Conservation (phyloP, 768 basidiomycete species). For the Boletus tylopilopsis region DNA sequence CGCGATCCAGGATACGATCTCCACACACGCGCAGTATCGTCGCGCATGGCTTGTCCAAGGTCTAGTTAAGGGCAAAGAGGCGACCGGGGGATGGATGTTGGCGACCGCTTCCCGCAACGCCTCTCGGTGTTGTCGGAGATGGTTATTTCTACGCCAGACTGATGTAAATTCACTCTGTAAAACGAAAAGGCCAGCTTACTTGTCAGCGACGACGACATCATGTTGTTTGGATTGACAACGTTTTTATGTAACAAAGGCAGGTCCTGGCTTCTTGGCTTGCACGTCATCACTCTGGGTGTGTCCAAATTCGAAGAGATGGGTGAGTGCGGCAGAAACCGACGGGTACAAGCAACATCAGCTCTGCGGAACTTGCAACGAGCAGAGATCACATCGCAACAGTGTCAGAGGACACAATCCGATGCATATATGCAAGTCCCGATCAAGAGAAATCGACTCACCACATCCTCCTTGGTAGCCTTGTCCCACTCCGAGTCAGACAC, state of each 20-base stretch:
- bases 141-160: conserved; percentile 72
- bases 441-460: no score
- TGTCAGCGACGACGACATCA: conserved; percentile 89
- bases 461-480: conserved; percentile 28
- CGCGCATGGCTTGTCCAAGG: conserved; percentile 50
- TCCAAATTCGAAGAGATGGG: conserved; percentile 77
- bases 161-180: not conserved
- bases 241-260: conserved; percentile 71
- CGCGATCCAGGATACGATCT: conserved; percentile 70
- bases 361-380: not conserved
- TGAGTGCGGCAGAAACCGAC: conserved; percentile 71
- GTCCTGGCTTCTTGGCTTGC: conserved; percentile 65
- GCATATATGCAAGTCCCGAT: no score
- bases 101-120: conserved; percentile 57
- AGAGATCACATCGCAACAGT: conserved; percentile 60
- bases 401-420: no score
- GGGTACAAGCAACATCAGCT: no score
- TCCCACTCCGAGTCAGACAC: conserved; percentile 27
- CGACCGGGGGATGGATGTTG: conserved; percentile 53
- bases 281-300: conserved; percentile 96
- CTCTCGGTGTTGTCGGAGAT: conserved; percentile 73
- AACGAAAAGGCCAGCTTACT: conserved; percentile 44
- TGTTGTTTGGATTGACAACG: conserved; percentile 50
- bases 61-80: conserved; percentile 81
- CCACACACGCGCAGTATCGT: conserved; percentile 73